Base-by-base conservation (phyloP, 2,329 filamentous ascomycete genomes). In the Penicillium frequentans region DNA sequence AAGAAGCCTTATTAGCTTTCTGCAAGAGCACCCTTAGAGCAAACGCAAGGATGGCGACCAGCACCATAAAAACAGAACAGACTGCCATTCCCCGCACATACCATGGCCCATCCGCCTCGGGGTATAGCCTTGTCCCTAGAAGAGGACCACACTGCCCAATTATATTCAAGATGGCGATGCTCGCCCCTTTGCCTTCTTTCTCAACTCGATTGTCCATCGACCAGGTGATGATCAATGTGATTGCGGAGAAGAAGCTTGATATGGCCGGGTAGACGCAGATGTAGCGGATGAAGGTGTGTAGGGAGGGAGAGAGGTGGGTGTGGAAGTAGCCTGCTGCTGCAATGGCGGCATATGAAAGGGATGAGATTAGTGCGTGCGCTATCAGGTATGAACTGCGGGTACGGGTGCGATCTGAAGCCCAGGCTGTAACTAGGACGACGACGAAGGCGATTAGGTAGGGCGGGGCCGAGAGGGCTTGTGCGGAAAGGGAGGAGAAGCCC, bases 161-260 rank as follows among this genome's bases (percentile, higher is more conserved):
- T 35, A 91, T 68, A 73, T 96, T 93, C 68, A 97, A 73, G 31
- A 96, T 80, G 1, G 89, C 90, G 67, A 96, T 90, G 1, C 89
- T 90, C 1, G 86, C 86, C 0, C 90, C 90, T 63, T 90, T 89
- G 7, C 86, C 84, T 51, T 84, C 84, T 59, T 87, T 85, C 13
- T 81, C 86, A 52, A 83, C 77, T 70, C 95, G 90, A 73, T 96
- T 96, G 70, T 96, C 96, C 68, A 96, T 84, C 35, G 85, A 90
- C 92, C 92, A 96, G 1, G 90, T 89, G 55, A 96, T 90, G 64
- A 93, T 88, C 31, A 96, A 82, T 0, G 91, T 91, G 56, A 96
- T 89, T 21, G 91, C 89, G 58, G 84, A 87, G 79, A 96, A 93
- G 75, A 96, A 95, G 4, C 92, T 92, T 1, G 86, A 79, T 2